phyloP scores from a whole-genome alignment of 2,329 filamentous ascomycete species.

The Paradendryphiella salina region DNA sequence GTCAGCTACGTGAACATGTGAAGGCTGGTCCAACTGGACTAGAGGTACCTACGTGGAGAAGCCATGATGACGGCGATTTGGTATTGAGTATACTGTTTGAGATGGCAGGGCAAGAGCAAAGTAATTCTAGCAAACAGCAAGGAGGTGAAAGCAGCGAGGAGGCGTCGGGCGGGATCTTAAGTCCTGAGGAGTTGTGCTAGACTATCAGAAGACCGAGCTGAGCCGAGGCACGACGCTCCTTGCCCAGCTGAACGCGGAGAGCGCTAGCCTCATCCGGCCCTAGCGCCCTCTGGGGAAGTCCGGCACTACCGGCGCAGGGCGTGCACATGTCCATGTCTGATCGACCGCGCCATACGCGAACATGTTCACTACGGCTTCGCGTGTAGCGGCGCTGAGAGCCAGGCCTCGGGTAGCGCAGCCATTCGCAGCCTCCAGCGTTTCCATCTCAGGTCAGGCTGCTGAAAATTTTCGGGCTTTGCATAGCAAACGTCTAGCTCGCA shows the following conservation, averaged over 20 bases:
- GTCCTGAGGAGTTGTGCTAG: slow-evolving; percentile 24
- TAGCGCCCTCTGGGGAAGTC: slow-evolving; percentile 20
- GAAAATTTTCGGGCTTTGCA: slow-evolving; percentile 3
- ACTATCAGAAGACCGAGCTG: slow-evolving; percentile 19
- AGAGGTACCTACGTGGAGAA: slow-evolving; percentile 71
- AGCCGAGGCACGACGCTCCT: slow-evolving; percentile 31
- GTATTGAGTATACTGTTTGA: neutral
- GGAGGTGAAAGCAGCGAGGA: slow-evolving; percentile 11
- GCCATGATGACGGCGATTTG: slow-evolving; percentile 60
- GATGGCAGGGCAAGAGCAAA: slow-evolving; percentile 1
- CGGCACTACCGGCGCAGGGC: slow-evolving; percentile 4
- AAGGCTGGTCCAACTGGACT: neutral
- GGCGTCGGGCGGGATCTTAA: slow-evolving; percentile 19
- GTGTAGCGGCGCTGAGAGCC: slow-evolving; percentile 1
- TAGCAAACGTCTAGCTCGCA: neutral
- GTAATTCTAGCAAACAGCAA: neutral
- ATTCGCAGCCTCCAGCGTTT: neutral
- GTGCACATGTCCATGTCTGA: neutral
- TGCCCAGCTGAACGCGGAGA: slow-evolving; percentile 11
- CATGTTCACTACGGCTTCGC: slow-evolving; percentile 8
- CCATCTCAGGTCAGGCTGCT: neutral
- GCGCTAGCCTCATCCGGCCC: slow-evolving; percentile 11
- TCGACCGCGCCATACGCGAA: slow-evolving; percentile 26
- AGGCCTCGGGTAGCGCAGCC: neutral
- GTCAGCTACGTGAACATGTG: slow-evolving; percentile 36